Evolutionary conservation across 1,284 basidiomycete species (phyloP).

Genomic region (Wallemia ichthyophaga): DNA sequence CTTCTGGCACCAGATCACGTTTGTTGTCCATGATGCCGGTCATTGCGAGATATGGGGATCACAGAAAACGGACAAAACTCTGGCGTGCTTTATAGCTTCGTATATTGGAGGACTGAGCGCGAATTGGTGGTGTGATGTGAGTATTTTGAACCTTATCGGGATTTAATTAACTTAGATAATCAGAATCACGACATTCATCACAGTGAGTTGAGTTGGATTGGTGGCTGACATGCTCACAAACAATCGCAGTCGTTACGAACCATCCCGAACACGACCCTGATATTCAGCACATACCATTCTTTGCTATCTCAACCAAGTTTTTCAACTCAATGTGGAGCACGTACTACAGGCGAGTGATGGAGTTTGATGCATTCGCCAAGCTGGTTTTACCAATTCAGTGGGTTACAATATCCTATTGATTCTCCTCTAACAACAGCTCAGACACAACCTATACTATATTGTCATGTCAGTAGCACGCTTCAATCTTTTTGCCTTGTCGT

Average conservation of each 20-base stretch:
- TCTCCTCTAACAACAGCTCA: conserved; percentile 3
- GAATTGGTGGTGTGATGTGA: conserved; percentile 90
- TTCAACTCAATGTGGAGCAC: conserved; percentile 64
- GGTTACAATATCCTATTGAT: conserved; percentile 2
- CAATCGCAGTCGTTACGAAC: conserved; percentile 49
- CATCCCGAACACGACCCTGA: conserved; percentile 67
- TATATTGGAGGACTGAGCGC: conserved; percentile 75
- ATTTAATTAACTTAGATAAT: conserved; percentile 3
- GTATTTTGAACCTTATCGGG: conserved; percentile 13
- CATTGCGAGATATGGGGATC: conserved; percentile 76
- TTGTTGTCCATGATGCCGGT: conserved; percentile 76
- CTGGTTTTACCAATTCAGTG: conserved; percentile 40
- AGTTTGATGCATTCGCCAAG: conserved; percentile 39
- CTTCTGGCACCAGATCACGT: conserved; percentile 15
- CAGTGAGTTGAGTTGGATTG: conserved; percentile 15
- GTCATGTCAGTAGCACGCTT: conserved; percentile 75
- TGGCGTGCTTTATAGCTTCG: conserved; percentile 54
- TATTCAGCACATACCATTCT: conserved; percentile 73
- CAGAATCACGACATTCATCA: conserved; percentile 96
- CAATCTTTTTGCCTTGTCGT: conserved; percentile 79
- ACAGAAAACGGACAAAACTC: conserved; percentile 48
- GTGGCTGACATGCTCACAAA: too few relatives aligned
- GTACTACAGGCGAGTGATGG: conserved; percentile 71
- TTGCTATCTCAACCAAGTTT: conserved; percentile 71
- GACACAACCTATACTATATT: conserved; percentile 70